These are phyloP conservation scores for Luzula sylvatica DNA, from an alignment of 176 grass and related monocot genomes.

Conservation along the genomic window DNA sequence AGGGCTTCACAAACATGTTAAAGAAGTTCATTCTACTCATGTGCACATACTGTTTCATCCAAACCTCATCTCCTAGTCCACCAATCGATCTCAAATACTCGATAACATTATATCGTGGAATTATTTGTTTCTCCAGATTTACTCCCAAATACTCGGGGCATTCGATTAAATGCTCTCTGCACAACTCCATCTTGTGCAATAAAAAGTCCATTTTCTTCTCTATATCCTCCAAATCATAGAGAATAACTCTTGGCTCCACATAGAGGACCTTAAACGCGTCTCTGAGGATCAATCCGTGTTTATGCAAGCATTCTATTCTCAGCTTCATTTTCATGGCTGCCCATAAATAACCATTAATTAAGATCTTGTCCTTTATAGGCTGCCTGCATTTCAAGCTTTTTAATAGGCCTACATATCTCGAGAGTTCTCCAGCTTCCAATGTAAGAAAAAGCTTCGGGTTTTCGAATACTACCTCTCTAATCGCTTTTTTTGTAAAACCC, in stretches of 20 bases:
- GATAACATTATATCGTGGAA: constrained; percentile 66
- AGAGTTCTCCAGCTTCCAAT: constrained; percentile 52
- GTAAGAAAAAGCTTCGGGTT: constrained; percentile 39
- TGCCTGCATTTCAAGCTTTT: constrained; percentile 50
- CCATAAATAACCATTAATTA: constrained; percentile 28
- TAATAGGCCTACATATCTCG: constrained; percentile 37
- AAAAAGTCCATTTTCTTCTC: constrained; percentile 75
- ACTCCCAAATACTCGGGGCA: constrained; percentile 72
- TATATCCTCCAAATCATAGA: constrained; percentile 47
- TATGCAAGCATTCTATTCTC: constrained; percentile 51
- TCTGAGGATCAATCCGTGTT: constrained; percentile 45
- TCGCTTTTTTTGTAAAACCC: constrained; percentile 24
- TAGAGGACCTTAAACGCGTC: constrained; percentile 66
- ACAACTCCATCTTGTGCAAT: constrained; percentile 38
- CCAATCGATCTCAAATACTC: constrained; percentile 32
- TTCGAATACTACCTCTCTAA: constrained; percentile 28
- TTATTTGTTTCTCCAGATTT: constrained; percentile 61
- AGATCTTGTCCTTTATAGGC: constrained; percentile 35
- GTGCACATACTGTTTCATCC: constrained; percentile 77
- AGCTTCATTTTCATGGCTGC: constrained; percentile 37
- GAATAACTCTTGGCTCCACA: constrained; percentile 44
- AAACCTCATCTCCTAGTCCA: constrained; percentile 45
- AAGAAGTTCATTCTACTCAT: constrained; percentile 64
- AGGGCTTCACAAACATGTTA: constrained; percentile 84
- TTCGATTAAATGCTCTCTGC: constrained; percentile 51